phyloP scores from a whole-genome alignment of 331 rosid genomes.

The Arachis monticola region DNA sequence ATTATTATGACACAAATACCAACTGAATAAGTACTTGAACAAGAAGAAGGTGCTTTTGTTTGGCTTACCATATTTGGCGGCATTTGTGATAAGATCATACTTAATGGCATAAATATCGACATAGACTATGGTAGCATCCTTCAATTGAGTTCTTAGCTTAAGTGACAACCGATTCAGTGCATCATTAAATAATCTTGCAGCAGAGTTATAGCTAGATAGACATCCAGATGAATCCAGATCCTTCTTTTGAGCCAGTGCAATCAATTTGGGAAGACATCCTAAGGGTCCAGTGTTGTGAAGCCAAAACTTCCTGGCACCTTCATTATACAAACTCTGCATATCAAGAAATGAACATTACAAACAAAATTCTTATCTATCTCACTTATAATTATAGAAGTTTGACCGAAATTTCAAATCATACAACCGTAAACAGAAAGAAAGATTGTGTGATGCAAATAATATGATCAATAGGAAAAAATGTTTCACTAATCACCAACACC shows the following conservation, averaged over 20 bases:
- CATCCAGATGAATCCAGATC: constrained; percentile 73
- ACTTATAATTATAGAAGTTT: not conserved
- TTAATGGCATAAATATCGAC: constrained; percentile 83
- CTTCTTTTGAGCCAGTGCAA: constrained; percentile 51
- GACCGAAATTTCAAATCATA: constrained; percentile 9
- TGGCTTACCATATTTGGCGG: constrained; percentile 64
- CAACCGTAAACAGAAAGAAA: not conserved
- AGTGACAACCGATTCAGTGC: constrained; percentile 52
- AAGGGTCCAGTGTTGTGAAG: constrained; percentile 92
- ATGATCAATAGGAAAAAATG: not conserved
- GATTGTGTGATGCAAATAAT: not conserved
- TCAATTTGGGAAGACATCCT: constrained; percentile 90
- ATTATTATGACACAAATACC: not conserved
- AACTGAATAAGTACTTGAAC: not conserved
- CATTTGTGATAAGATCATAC: constrained; percentile 73
- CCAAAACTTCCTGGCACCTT: constrained; percentile 95
- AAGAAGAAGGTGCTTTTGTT: constrained; percentile 28
- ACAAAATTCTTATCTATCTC: not conserved
- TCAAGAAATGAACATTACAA: not conserved
- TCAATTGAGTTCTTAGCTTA: constrained; percentile 58
- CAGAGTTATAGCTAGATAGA: constrained; percentile 70
- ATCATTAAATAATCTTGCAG: constrained; percentile 78
- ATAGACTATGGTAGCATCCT: constrained; percentile 69
- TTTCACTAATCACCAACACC: not conserved
- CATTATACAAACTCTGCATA: constrained; percentile 63